Evolutionary conservation across 2,329 filamentous ascomycete genomes (phyloP), one percentile per base, ranked within the genome.

Genomic region (Metarhizium robertsii): DNA sequence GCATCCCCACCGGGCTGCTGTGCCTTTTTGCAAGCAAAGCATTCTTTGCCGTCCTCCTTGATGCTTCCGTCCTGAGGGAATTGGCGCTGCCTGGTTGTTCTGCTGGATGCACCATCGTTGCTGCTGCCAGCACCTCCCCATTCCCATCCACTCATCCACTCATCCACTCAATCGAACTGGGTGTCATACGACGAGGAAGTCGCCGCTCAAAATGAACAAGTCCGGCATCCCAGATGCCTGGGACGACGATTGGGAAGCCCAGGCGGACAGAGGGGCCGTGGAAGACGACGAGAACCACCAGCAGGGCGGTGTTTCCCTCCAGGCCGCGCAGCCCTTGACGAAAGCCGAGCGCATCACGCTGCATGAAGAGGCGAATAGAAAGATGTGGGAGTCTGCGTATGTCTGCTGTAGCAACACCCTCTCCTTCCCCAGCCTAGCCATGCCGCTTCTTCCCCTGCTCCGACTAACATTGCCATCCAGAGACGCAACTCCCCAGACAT

Each of bases 361-460:
- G 67, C 92, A 97, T 69, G 83, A 81, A 32, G 90, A 96, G 68
- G 80, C 86, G 53, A 95, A 96, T 69, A 84, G 86, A 64, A 87
- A 88, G 69, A 73, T 96, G 55, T 96, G 92, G 92, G 84, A 94
- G 66, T 86, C 90, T 66, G 92, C 92, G 87, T 94, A 83, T 55
- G 83, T 43, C 29, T 29, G 63, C 61, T 16, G 4, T 2, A 11
- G 32, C 32, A 25, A 25, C 25, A 25, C 25, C 25, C 25, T 25
- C 32, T 34, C 32, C 32, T 7, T 7, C 32, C 38, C 20, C 43
- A 36, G 43, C 16, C 53, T 54, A 3, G 32, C 47, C 40, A 30
- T 32, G 5, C 34, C 50, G 45, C 32, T 48, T 49, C 25, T 48
- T 42, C 43, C 29, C 38, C 18, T 52, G 52, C 55, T 47, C 10